A percentile compares a stretch with the other conserved stretches of the same genome.
phyloP scores from a whole-genome alignment of 1,284 basidiomycete species.

The Coniophora puteana region DNA sequence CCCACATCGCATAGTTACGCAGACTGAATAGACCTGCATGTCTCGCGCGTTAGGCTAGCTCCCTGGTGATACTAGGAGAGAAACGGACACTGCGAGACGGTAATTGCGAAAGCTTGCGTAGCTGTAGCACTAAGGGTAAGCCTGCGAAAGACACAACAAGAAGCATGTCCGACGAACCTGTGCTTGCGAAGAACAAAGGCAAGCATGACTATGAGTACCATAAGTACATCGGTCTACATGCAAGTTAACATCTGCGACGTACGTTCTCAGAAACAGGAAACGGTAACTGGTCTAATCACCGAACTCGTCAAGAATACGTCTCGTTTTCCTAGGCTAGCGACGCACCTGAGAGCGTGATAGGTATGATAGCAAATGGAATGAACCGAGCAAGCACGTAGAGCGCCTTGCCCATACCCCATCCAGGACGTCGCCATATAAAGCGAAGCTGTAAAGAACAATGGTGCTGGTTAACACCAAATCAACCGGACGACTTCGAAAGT shows the following conservation, averaged over 20 bases:
- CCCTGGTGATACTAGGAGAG: not conserved
- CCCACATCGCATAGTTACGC: slow-evolving; percentile 5
- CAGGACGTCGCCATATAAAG: not conserved
- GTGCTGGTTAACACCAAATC: too few relatives aligned
- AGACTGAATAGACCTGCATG: slow-evolving; percentile 4
- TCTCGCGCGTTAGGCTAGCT: not conserved
- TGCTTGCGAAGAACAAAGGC: too few relatives aligned
- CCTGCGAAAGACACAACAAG: too few relatives aligned
- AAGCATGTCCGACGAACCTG: too few relatives aligned
- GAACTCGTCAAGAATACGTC: not conserved
- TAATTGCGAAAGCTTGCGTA: not conserved
- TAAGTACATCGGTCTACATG: not conserved
- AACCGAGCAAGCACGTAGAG: slow-evolving; percentile 1
- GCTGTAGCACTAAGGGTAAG: not conserved
- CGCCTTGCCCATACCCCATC: slow-evolving; percentile 1
- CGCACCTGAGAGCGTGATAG: not conserved
- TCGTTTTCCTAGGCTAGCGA: too few relatives aligned
- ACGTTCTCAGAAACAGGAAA: not conserved
- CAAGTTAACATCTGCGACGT: not conserved
- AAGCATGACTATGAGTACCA: not conserved
- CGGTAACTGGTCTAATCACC: not conserved
- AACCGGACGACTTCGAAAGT: too few relatives aligned
- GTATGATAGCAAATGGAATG: slow-evolving; percentile 3
- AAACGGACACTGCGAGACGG: not conserved
- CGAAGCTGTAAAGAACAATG: not conserved